Base-by-base conservation (phyloP, 257 asterid genomes). In the Fraxinus pennsylvanica region DNA sequence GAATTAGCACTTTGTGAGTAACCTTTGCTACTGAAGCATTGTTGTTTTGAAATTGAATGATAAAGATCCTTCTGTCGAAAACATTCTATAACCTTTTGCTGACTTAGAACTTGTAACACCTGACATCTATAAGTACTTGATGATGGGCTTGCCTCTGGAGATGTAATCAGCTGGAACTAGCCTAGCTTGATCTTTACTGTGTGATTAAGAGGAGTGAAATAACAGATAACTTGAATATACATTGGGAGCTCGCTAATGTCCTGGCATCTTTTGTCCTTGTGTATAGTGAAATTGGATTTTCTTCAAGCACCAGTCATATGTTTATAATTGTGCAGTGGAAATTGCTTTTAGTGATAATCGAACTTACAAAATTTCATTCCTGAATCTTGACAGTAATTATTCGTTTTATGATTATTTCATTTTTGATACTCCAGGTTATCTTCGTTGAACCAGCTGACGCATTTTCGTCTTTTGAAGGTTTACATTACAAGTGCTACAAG, bases 401-500 rank as follows among this genome's bases (percentile, higher is more conserved):
- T 78, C 74, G 32, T 29, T 47, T 76, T 79, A n/a, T 41, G 61
- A 66, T 76, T 12, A 21, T 52, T 77, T 82, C 59, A 41, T 50
- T 77, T 75, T 30, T 80, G 74, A 67, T 73, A 52, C 41, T 72
- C 68, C 86, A 94, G 99, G 94, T 89, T 81, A 86, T 92, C 73
- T 94, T 90, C 85, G 86, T 94, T 75, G 97, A 92, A 85, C 90
- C 96, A 15, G 86, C 92, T 72, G 97, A 94, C 80, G 99, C 98
- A 78, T 94, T 92, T 69, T 81, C 92, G 76, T 97, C 98, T 82
- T 94, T 94, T 81, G 82, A 76, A 74, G 91, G 94, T 78, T 86
- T 90, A 85, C 82, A 89, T 36, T 92, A 94, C 94, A 94, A 91
- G 84, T 96, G 99, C 57, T 94, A 89, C 94, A 94, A 91, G 99